Evolutionary conservation across 306 rosid species (phyloP), one percentile per base, ranked within the genome.

Genomic region (Sicyos edulis): DNA sequence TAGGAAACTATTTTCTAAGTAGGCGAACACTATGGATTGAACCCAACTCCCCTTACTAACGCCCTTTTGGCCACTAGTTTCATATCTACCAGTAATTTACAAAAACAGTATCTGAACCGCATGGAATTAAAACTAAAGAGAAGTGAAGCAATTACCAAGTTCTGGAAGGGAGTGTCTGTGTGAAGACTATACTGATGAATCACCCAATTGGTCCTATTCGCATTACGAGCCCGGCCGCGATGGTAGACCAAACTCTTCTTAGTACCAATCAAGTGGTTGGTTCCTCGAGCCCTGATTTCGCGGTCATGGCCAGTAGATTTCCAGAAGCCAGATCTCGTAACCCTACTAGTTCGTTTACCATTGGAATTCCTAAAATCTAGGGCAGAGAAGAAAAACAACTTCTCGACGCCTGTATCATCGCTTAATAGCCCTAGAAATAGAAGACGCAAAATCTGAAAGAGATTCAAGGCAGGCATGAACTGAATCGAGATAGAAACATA

Each of bases 211-310:
- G 86, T 82, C 78, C 17, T 71, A 13, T 19, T 20, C 70, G 71
- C 80, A 21, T 0, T 0, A 26, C 83, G 82, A 81, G 42, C 61
- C 53, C 77, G 79, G 3, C 87, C 90, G 8, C 0, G 0, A 14
- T 86, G 14, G 75, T 82, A 92, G 45, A 87, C 90, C 71, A 92
- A 71, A 20, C 84, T 86, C 82, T 81, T 88, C 85, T 86, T 92
- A 11, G 66, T 76, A 7, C 90, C 98, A 65, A 90, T 84, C 32
- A 83, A 61, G 0, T 7, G 32, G 24, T 53, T 60, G 12, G 71
- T 80, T n/a, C 71, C 80, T 7, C 50, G 65, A 7, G 3, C 71
- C 81, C 19, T 83, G 53, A 90, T 72, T 0, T 7, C 1, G 17
- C 87, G 62, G 8, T 85, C 89, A 6, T 4, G 34, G 0, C 96